Percentiles rank a stretch among this genome's conserved stretches.
These are phyloP conservation scores for Botrytis porri DNA, from an alignment of 2,329 filamentous ascomycete species.

Conservation along the genomic window DNA sequence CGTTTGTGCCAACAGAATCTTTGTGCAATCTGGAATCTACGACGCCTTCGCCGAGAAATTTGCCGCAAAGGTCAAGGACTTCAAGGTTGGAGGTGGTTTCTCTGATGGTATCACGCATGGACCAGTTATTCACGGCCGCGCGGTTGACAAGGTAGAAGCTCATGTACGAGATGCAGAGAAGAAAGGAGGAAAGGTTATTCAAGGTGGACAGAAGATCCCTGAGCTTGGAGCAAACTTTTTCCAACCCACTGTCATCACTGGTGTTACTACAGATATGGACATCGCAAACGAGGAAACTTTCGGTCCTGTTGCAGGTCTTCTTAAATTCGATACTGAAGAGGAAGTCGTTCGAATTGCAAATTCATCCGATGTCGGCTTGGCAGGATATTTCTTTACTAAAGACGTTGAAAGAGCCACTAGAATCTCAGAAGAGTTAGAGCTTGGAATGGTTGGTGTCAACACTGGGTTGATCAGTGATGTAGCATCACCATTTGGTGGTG, in stretches of 20 bases:
- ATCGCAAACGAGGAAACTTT: slow-evolving; percentile 90
- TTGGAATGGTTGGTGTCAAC: slow-evolving; percentile 86
- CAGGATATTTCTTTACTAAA: slow-evolving; percentile 86
- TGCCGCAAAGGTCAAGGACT: slow-evolving; percentile 67
- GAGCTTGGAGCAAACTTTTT: slow-evolving; percentile 84
- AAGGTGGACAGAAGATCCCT: slow-evolving; percentile 71
- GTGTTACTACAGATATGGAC: slow-evolving; percentile 82
- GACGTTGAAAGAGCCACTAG: slow-evolving; percentile 58
- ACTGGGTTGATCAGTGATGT: slow-evolving; percentile 61
- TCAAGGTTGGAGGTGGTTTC: slow-evolving; percentile 76
- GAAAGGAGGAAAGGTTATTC: slow-evolving; percentile 72
- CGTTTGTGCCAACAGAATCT: slow-evolving; percentile 83
- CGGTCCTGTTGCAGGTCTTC: slow-evolving; percentile 86
- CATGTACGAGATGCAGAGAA: slow-evolving; percentile 76
- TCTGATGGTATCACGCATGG: slow-evolving; percentile 70
- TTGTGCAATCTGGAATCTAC: slow-evolving; percentile 75
- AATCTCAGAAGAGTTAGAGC: slow-evolving; percentile 69
- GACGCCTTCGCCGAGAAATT: slow-evolving; percentile 69
- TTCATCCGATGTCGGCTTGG: slow-evolving; percentile 77
- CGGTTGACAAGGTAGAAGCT: slow-evolving; percentile 71
- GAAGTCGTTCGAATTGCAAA: slow-evolving; percentile 88
- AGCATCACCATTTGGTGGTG: slow-evolving; percentile 54
- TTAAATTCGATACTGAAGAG: slow-evolving; percentile 82
- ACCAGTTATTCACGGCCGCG: slow-evolving; percentile 80
- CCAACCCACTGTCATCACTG: slow-evolving; percentile 82